Evolutionary conservation across 2,329 filamentous ascomycete genomes (phyloP).

Genomic region (Raffaelea deltoideospora): DNA sequence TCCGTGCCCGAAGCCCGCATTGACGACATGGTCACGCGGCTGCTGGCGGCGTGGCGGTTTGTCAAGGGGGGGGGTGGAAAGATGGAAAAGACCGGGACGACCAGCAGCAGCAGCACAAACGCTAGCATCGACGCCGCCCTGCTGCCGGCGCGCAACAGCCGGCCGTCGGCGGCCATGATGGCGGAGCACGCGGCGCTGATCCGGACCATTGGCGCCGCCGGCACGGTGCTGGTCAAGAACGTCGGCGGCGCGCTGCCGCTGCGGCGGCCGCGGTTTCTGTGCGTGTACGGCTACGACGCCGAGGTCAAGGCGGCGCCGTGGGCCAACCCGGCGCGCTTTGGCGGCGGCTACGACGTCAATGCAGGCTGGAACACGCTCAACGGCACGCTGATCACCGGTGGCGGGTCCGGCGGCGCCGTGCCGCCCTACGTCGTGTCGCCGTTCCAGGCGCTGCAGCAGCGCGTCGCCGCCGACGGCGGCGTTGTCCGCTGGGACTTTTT

Average conservation of each 20-base stretch:
- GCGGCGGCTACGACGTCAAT: slow-evolving; percentile 23
- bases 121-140: background rate
- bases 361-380: slow-evolving; percentile 34
- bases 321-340: slow-evolving; percentile 29
- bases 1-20: slow-evolving; percentile 55
- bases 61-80: too few relatives aligned
- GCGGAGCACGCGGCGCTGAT: slow-evolving; percentile 31
- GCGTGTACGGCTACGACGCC: slow-evolving; percentile 52
- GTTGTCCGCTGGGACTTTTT: slow-evolving; percentile 42
- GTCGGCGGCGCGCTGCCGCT: slow-evolving; percentile 40
- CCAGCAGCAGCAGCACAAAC: too few relatives aligned
- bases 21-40: slow-evolving; percentile 64
- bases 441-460: slow-evolving; percentile 40
- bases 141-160: slow-evolving; percentile 29
- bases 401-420: slow-evolving; percentile 33
- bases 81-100: too few relatives aligned
- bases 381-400: slow-evolving; percentile 36
- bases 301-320: slow-evolving; percentile 22
- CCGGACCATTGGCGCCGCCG: slow-evolving; percentile 37
- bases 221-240: slow-evolving; percentile 47
- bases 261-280: slow-evolving; percentile 30
- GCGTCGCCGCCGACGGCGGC: slow-evolving; percentile 30
- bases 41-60: slow-evolving; percentile 29
- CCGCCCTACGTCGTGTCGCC: slow-evolving; percentile 33
- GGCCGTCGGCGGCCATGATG: slow-evolving; percentile 47